Evolutionary conservation across 2,329 filamentous ascomycete species (phyloP).

Genomic region (Calonectria henricotiae): DNA sequence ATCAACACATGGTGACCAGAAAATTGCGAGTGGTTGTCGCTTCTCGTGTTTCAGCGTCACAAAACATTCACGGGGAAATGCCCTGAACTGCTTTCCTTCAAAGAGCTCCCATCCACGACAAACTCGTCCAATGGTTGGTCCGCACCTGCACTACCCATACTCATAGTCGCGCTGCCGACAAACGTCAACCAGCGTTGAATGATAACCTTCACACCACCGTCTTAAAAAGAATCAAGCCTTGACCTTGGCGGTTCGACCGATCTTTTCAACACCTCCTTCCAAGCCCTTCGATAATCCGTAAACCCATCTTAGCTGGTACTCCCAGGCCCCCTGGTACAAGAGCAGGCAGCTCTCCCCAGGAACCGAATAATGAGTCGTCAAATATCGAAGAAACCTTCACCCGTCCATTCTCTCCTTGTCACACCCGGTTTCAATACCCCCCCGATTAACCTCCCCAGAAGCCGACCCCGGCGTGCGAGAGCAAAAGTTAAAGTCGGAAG

Average conservation of each 20-base stretch:
- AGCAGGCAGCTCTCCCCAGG: constrained; percentile 17
- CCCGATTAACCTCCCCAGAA: constrained; percentile 58
- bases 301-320: constrained; percentile 25
- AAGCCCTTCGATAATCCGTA: constrained; percentile 30
- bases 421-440: constrained; percentile 38
- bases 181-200: not conserved
- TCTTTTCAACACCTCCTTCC: constrained; percentile 21
- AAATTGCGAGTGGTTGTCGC: constrained; percentile 29
- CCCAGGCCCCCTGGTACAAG: not conserved
- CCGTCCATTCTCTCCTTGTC: constrained; percentile 12
- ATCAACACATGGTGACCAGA: constrained; percentile 25
- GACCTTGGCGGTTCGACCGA: constrained; percentile 38
- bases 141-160: not conserved
- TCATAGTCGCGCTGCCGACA: constrained; percentile 1
- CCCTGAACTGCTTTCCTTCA: constrained; percentile 6
- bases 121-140: not conserved
- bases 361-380: not conserved
- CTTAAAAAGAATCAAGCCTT: constrained; percentile 36
- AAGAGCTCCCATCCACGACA: not conserved
- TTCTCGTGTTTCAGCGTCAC: constrained; percentile 27
- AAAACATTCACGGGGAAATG: constrained; percentile 1
- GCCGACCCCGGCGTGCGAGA: constrained; percentile 51
- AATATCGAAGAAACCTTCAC: constrained; percentile 32
- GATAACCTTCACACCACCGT: not conserved
- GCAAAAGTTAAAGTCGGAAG: constrained; percentile 49